Evolutionary conservation across 2,329 filamentous ascomycete genomes (phyloP), one percentile per base, ranked within the genome.

Genomic region (Septoria petroselini): DNA sequence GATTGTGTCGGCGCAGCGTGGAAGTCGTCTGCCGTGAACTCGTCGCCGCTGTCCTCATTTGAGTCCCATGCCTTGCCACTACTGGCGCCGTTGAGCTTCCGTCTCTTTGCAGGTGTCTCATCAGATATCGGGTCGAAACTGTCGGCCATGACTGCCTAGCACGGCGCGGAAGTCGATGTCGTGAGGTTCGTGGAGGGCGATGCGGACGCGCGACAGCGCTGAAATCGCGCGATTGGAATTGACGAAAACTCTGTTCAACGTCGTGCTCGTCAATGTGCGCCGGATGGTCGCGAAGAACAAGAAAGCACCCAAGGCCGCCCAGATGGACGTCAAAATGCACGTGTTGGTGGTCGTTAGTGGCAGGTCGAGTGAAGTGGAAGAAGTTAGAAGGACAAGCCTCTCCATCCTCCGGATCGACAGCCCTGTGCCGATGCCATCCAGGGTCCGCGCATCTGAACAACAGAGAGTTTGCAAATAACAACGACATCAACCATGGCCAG

Each of bases 401-500:
- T 27, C 23, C 23, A 27, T 27, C 23, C 23, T 27, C 23, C 23
- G 23, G 23, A 27, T 27, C 23, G 23, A 27, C 23, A 27, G 23
- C 23, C 23, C 23, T 27, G 23, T 27, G 23, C 23, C 23, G 23
- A 27, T 27, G 23, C 23, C 23, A 9, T 5, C 34, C 33, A 35
- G 33, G 33, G n/a, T 15, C 17, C 33, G 5, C n/a, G 17, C 33
- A 35, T 35, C n/a, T 7, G 33, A 18, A 15, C 35, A 18, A 38
- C 35, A 19, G 21, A 11, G 9, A 3, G 7, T 15, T 17, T 35
- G 11, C 30, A 11, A 33, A 12, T 33, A 18, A 38, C 35, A 19
- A 18, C 17, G 4, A 19, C 35, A 19, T 34, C 31, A 18, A 39
- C 15, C 58, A 91, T 91, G 87, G 76, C 87, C 9, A 85, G 84